Conservation (phyloP, 306 rosid species). For the Vachellia pachyceras region DNA sequence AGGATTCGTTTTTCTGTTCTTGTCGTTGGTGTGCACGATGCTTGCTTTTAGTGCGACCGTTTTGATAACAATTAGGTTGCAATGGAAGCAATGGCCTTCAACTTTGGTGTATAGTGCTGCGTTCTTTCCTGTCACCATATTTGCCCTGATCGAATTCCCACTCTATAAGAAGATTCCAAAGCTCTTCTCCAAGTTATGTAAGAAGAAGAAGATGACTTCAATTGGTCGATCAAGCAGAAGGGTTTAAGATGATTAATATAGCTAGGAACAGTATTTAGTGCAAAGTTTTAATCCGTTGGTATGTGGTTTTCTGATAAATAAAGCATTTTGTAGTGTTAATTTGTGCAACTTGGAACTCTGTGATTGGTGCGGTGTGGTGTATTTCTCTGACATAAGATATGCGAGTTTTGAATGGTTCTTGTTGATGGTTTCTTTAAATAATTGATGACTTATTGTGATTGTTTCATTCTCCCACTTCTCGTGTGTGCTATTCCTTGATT, state of each 20-base stretch:
- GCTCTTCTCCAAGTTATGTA: neutral
- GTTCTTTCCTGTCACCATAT: constrained; percentile 16
- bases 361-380: too few relatives aligned
- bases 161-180: neutral
- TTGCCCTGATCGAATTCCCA: constrained; percentile 39
- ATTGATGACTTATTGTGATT: too few relatives aligned
- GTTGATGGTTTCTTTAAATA: too few relatives aligned
- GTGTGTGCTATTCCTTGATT: too few relatives aligned
- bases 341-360: too few relatives aligned
- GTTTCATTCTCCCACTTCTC: too few relatives aligned
- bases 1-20: constrained; percentile 44
- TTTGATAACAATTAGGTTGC: constrained; percentile 16
- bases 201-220: neutral
- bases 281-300: neutral
- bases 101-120: too few relatives aligned
- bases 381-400: too few relatives aligned
- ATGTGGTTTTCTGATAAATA: neutral
- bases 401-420: too few relatives aligned
- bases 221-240: neutral
- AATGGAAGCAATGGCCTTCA: neutral
- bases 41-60: constrained; percentile 44
- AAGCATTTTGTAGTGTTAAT: neutral
- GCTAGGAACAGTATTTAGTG: neutral
- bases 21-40: constrained; percentile 40
- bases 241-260: neutral